Evolutionary conservation across 2,329 filamentous ascomycete species (phyloP).

Genomic region (Cephalotrichum gorgonifer): DNA sequence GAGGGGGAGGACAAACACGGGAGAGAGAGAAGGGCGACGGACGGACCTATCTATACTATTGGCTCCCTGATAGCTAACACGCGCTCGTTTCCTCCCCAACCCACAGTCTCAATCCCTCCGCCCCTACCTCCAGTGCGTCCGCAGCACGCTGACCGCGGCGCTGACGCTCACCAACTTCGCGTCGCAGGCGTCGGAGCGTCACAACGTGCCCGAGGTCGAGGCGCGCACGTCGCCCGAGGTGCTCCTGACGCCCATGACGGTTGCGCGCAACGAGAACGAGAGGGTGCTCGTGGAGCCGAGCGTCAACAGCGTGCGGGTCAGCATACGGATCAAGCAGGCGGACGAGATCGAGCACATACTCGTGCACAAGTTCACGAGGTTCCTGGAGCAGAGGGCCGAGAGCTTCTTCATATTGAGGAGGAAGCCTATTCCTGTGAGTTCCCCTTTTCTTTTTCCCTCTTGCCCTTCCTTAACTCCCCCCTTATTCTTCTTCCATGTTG

Average conservation of each 20-base stretch:
- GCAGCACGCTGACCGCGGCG: slow-evolving; percentile 85
- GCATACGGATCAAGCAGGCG: slow-evolving; percentile 98
- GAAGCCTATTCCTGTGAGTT: slow-evolving; percentile 80
- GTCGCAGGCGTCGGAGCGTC: slow-evolving; percentile 88
- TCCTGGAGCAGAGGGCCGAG: slow-evolving; percentile 91
- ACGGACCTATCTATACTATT: too few relatives aligned
- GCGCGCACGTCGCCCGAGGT: slow-evolving; percentile 88
- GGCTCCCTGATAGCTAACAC: background rate
- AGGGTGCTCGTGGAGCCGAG: slow-evolving; percentile 91
- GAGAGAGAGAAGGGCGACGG: too few relatives aligned
- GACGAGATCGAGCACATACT: slow-evolving; percentile 98
- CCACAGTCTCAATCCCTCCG: slow-evolving; percentile 85
- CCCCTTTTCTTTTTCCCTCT: background rate
- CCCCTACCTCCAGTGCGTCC: slow-evolving; percentile 92
- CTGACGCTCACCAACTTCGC: slow-evolving; percentile 89
- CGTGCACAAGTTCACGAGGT: slow-evolving; percentile 96
- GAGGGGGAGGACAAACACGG: too few relatives aligned
- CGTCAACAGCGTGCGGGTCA: slow-evolving; percentile 93
- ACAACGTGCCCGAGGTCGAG: slow-evolving; percentile 98
- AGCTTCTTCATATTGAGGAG: slow-evolving; percentile 92
- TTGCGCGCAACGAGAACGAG: slow-evolving; percentile 95
- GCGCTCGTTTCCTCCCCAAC: background rate
- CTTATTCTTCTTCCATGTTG: too few relatives aligned
- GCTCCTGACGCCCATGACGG: slow-evolving; percentile 77
- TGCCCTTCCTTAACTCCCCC: too few relatives aligned